Conservation (phyloP, 805 yeast species). For the Starmerella potacharoeniae region DNA sequence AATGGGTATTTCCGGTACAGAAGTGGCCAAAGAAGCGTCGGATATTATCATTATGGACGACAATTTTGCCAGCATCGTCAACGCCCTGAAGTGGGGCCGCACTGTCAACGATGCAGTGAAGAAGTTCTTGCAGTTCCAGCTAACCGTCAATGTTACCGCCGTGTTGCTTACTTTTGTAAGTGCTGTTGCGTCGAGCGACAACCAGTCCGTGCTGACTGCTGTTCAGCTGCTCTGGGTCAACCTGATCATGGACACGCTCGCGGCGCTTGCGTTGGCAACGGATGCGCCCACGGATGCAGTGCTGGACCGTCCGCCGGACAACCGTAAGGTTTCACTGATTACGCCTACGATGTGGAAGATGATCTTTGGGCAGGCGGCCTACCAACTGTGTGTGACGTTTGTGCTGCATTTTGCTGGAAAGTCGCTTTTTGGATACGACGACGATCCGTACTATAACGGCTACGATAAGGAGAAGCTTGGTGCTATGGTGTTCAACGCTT, state of each 20-base stretch:
- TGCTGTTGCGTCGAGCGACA: constrained; percentile 72
- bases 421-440: constrained; percentile 36
- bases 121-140: constrained; percentile 90
- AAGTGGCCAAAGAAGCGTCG: constrained; percentile 96
- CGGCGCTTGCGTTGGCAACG: constrained; percentile 94
- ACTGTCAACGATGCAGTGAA: constrained; percentile 90
- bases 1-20: constrained; percentile 98
- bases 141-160: constrained; percentile 96
- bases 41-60: constrained; percentile 88
- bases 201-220: constrained; percentile 84
- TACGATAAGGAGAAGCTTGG: constrained; percentile 46
- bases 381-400: constrained; percentile 73
- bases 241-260: constrained; percentile 94
- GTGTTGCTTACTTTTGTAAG: constrained; percentile 86
- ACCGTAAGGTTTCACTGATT: constrained; percentile 67
- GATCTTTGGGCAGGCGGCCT: constrained; percentile 77
- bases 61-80: constrained; percentile 87
- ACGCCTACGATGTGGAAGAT: constrained; percentile 95
- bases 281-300: constrained; percentile 86
- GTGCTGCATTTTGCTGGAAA: constrained; percentile 69
- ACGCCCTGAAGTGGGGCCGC: constrained; percentile 97
- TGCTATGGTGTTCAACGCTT: constrained; percentile 87
- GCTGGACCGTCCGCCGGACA: constrained; percentile 71
- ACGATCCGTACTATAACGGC: constrained; percentile 20
- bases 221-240: constrained; percentile 97